phyloP scores from a whole-genome alignment of 176 grass and related monocot species.

The Avena eriantha region DNA sequence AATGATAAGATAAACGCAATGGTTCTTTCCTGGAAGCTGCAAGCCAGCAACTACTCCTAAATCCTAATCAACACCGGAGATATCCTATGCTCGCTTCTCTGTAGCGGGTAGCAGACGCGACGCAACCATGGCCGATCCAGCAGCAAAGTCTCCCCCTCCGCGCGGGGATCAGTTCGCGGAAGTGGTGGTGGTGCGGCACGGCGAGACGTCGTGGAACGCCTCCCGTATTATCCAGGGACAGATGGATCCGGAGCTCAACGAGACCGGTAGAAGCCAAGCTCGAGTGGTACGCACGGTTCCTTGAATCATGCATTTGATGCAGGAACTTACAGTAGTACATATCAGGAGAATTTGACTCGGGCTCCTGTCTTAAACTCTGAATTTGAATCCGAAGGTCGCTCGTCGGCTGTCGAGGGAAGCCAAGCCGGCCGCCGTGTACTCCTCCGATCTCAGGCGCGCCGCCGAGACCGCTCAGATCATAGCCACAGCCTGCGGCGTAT shows the following conservation, averaged over 20 bases:
- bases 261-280: conserved; percentile 59
- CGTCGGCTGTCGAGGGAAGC: conserved; percentile 53
- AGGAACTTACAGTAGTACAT: not conserved
- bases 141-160: not conserved
- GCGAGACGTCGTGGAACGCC: conserved; percentile 71
- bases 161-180: conserved; percentile 41
- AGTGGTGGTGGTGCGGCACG: conserved; percentile 74
- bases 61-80: not conserved
- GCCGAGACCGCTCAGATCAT: conserved; percentile 64
- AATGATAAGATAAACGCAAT: not conserved
- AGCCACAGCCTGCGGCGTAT: conserved; percentile 45
- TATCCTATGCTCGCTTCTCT: not conserved
- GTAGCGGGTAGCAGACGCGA: not conserved
- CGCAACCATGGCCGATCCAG: conserved; percentile 13
- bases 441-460: conserved; percentile 72
- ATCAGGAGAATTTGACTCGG: not conserved
- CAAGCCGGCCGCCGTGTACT: conserved; percentile 63
- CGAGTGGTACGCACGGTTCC: conserved; percentile 45
- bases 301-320: not conserved
- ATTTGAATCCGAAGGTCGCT: conserved; percentile 47
- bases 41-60: not conserved
- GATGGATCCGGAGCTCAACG: conserved; percentile 70
- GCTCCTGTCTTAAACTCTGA: not conserved
- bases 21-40: conserved; percentile 23
- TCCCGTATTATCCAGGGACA: conserved; percentile 65